Conservation (phyloP, 768 basidiomycete species). For the Amanita muscaria region DNA sequence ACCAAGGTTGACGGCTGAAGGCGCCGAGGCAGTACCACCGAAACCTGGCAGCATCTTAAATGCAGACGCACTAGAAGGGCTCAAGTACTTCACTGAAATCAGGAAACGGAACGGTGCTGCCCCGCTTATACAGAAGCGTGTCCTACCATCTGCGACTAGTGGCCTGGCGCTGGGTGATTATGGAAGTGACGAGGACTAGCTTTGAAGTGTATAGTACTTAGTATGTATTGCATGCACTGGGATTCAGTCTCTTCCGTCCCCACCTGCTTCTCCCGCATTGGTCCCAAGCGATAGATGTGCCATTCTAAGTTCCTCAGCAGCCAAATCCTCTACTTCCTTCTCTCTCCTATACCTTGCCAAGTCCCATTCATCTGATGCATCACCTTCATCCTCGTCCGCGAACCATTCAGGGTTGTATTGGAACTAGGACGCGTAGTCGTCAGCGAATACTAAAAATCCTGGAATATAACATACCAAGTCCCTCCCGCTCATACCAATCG, state of each 20-base stretch:
- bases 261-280: constrained; percentile 21
- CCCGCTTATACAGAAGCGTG: constrained; percentile 19
- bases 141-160: constrained; percentile 26
- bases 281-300: constrained; percentile 28
- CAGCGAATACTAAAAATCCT: constrained; percentile 6
- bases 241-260: constrained; percentile 15
- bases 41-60: constrained; percentile 57
- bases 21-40: constrained; percentile 22
- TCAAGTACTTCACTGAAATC: constrained; percentile 89
- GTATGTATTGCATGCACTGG: too few species aligned
- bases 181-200: constrained; percentile 65
- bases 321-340: constrained; percentile 52
- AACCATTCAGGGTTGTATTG: constrained; percentile 96
- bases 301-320: constrained; percentile 45
- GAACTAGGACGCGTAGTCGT: constrained; percentile 44
- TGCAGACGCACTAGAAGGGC: constrained; percentile 78
- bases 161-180: constrained; percentile 66
- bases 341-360: constrained; percentile 50
- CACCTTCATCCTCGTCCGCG: constrained; percentile 60
- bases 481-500: constrained; percentile 86
- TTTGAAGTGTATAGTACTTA: too few species aligned
- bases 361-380: constrained; percentile 48
- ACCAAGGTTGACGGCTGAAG: constrained; percentile 25
- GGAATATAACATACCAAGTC: constrained; percentile 60
- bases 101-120: constrained; percentile 52